phyloP scores from a whole-genome alignment of 75 land plant genomes.

The Adiantum capillusveneris region DNA sequence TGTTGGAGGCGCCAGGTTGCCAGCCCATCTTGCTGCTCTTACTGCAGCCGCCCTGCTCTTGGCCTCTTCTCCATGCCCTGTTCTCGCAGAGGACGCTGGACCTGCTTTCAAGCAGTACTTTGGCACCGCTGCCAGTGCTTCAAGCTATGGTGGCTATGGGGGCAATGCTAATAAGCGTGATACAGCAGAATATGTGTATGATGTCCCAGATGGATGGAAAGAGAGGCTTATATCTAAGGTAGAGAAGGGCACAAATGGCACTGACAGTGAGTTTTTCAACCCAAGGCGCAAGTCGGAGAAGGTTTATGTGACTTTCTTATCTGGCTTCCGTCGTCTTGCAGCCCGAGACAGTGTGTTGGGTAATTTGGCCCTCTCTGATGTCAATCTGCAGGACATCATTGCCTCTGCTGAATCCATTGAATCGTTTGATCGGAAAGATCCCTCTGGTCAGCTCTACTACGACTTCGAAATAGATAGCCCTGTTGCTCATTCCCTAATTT shows the following conservation, averaged over 20 bases:
- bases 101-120: constrained; percentile 42
- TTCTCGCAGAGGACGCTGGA: no score
- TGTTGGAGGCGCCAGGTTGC: no score
- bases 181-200: constrained; percentile 83
- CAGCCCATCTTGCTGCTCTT: no score
- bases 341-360: constrained; percentile 65
- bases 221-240: constrained; percentile 90
- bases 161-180: constrained; percentile 84
- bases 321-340: constrained; percentile 70
- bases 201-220: constrained; percentile 93
- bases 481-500: constrained; percentile 74
- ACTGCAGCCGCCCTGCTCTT: no score
- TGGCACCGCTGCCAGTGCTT: constrained; percentile 95
- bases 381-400: constrained; percentile 72
- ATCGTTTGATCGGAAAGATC: constrained; percentile 54
- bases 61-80: no score
- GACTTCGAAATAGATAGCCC: constrained; percentile 88
- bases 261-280: constrained; percentile 96
- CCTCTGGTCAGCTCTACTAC: constrained; percentile 80
- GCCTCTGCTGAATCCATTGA: constrained; percentile 53
- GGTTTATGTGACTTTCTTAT: constrained; percentile 80
- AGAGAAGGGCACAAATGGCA: constrained; percentile 96
- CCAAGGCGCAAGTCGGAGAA: constrained; percentile 68
- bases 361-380: constrained; percentile 87
- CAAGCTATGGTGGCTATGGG: constrained; percentile 85